Conservation (phyloP, 2,329 filamentous ascomycete species). For the Hirsutella minnesotensis region DNA sequence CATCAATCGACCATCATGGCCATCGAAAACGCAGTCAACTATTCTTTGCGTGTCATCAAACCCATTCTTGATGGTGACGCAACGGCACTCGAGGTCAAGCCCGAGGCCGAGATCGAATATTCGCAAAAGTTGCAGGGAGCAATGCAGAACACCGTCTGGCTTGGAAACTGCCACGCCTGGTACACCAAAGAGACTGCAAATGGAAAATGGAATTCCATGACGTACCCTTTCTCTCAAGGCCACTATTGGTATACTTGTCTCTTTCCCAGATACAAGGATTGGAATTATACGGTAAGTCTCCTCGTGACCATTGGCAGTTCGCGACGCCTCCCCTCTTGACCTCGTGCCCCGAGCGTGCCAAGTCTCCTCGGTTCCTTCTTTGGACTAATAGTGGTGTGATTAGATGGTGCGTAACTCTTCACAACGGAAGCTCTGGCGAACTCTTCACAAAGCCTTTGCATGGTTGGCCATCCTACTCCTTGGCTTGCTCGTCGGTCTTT, state of each 20-base stretch:
- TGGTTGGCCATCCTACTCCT: slow-evolving; percentile 3
- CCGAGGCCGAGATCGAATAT: slow-evolving; percentile 21
- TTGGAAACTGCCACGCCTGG: slow-evolving; percentile 24
- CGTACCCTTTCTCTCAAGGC: slow-evolving; percentile 22
- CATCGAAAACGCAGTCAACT: slow-evolving; percentile 49
- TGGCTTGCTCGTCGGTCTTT: not conserved
- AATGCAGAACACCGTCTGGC: slow-evolving; percentile 22
- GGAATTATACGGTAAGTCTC: slow-evolving; percentile 18
- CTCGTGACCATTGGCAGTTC: not conserved
- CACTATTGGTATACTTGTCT: slow-evolving; percentile 23
- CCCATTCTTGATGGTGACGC: slow-evolving; percentile 25
- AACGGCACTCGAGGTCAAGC: slow-evolving; percentile 19
- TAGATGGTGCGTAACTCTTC: not conserved
- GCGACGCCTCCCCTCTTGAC: not conserved
- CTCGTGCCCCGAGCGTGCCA: not conserved
- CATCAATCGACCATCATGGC: slow-evolving; percentile 49
- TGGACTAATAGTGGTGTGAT: too few species aligned
- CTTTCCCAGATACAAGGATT: slow-evolving; percentile 21
- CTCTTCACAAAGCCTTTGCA: not conserved
- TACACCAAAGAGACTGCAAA: slow-evolving; percentile 15
- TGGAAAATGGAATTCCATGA: slow-evolving; percentile 21
- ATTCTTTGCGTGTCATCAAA: slow-evolving; percentile 45
- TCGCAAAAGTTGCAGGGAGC: slow-evolving; percentile 18
- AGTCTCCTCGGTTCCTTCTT: not conserved
- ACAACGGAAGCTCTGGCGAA: not conserved